Base-by-base conservation (phyloP, 768 basidiomycete species). In the Austroboletus eburneus region DNA sequence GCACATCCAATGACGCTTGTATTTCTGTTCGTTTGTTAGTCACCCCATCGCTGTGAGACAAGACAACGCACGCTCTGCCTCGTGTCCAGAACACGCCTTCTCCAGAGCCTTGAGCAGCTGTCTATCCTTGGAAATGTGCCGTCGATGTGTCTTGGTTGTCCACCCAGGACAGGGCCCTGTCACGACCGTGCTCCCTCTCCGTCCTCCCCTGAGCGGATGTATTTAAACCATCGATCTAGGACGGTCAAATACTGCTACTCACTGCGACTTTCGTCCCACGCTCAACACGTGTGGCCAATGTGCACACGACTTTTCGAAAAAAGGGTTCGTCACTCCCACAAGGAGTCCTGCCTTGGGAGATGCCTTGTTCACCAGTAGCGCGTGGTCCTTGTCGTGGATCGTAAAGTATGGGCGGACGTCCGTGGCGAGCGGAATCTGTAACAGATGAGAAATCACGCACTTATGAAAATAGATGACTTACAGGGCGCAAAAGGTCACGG, bases 321-420 rank as follows among this genome's bases (percentile, higher is more conserved):
- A 83, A 0, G 92, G 92, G 57, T 94, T 95, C 2, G 92, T 95
- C 9, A 91, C 87, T 9, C 92, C 90, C 3, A 95, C 62, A 5
- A 95, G 55, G 3, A 89, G 64, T 2, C 91, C 91, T 1, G 83
- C 66, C 63, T 82, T 81, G 1, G 89, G 91, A n/a, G 83, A 79
- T 24, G 87, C 79, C 50, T 83, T 83, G 62, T 91, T 92, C 35
- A 96, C 83, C 12, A 99, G 65, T 2, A 75, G 58, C 3, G 75
- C 56, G 52, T 86, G 82, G 49, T 96, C 93, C n/a, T 77, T 77
- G 58, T 97, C 95, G 62, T 97, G 95, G 57, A 99, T 92, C 14
- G 95, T 96, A 54, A 97, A 88, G 65, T 95, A 99, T 0, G 95
- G 95, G 9, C 95, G 78, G 57, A 91, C 80, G 59, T 99, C 94